These are phyloP conservation scores for Hygrocybe coccinea DNA, from an alignment of 768 basidiomycete genomes.

Conservation along the genomic window DNA sequence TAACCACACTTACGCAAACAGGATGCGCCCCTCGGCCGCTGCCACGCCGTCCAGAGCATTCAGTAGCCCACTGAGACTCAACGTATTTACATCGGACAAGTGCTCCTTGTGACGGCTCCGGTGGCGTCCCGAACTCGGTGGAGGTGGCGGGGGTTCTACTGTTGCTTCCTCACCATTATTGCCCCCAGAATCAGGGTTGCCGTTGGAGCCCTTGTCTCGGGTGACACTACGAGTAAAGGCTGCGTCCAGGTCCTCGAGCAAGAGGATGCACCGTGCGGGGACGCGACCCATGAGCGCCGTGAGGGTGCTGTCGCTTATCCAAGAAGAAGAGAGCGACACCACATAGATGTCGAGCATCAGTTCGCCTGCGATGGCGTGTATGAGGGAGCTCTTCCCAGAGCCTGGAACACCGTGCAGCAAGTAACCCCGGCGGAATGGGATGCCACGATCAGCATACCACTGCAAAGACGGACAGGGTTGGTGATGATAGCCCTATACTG, in stretches of 20 bases:
- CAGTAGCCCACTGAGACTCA: slow-evolving; percentile 74
- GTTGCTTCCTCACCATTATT: slow-evolving; percentile 30
- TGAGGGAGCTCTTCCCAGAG: slow-evolving; percentile 81
- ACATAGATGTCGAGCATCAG: slow-evolving; percentile 90
- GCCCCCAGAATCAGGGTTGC: slow-evolving; percentile 13
- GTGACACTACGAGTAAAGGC: slow-evolving; percentile 76
- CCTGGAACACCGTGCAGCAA: slow-evolving; percentile 81
- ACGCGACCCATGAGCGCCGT: slow-evolving; percentile 84
- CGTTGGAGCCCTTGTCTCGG: slow-evolving; percentile 48
- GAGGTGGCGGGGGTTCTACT: slow-evolving; percentile 13
- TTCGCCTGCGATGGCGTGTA: slow-evolving; percentile 83
- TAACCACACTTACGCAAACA: slow-evolving; percentile 70
- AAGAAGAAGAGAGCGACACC: slow-evolving; percentile 77
- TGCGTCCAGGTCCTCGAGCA: slow-evolving; percentile 88
- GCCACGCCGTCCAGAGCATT: slow-evolving; percentile 86
- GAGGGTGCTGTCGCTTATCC: slow-evolving; percentile 85
- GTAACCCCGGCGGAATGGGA: slow-evolving; percentile 86
- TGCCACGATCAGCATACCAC: slow-evolving; percentile 93
- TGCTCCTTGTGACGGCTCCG: slow-evolving; percentile 46
- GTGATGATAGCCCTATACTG: too few species aligned
- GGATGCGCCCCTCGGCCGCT: slow-evolving; percentile 78
- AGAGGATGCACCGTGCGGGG: slow-evolving; percentile 77
- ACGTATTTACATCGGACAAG: slow-evolving; percentile 72
- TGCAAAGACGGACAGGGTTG: slow-evolving; percentile 22
- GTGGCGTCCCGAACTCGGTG: slow-evolving; percentile 15